These are phyloP conservation scores for Candida sp. DNA, from an alignment of 1,139 yeast genomes.

Conservation along the genomic window DNA sequence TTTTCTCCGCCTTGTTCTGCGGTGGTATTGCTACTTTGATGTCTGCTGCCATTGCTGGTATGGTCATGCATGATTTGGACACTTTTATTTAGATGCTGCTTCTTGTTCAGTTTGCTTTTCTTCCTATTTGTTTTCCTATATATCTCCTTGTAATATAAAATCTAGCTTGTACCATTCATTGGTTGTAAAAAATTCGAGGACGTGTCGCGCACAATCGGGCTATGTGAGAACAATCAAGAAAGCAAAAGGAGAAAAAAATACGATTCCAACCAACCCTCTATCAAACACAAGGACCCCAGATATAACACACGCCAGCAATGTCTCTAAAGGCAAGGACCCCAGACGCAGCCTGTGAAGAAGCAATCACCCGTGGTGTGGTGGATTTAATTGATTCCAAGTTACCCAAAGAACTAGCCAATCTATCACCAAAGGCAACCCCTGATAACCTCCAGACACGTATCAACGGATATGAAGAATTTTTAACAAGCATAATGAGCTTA, in stretches of 20 bases:
- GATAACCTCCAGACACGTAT: slow-evolving; percentile 4
- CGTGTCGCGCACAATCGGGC: neutral
- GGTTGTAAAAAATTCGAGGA: neutral
- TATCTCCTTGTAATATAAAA: neutral
- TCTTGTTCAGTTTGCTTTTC: neutral
- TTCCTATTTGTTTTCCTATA: neutral
- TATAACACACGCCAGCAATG: neutral
- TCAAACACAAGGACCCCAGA: too few relatives aligned
- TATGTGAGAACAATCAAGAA: neutral
- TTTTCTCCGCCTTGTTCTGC: slow-evolving; percentile 54
- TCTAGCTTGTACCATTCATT: neutral
- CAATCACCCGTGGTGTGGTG: slow-evolving; percentile 3
- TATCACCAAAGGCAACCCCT: neutral
- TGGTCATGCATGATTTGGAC: slow-evolving; percentile 60
- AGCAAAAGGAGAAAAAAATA: too few relatives aligned
- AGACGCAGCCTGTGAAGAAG: slow-evolving; percentile 1
- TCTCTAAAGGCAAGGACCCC: neutral
- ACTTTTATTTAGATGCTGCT: slow-evolving; percentile 16
- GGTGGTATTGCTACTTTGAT: slow-evolving; percentile 62
- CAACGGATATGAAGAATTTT: slow-evolving; percentile 8
- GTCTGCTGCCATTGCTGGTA: slow-evolving; percentile 70
- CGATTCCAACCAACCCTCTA: neutral
- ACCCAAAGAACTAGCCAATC: slow-evolving; percentile 1
- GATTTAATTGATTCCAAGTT: slow-evolving; percentile 8
- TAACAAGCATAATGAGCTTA: slow-evolving; percentile 4